Conservation (phyloP, 2,329 filamentous ascomycete genomes). For the Colletotrichum aenigma region DNA sequence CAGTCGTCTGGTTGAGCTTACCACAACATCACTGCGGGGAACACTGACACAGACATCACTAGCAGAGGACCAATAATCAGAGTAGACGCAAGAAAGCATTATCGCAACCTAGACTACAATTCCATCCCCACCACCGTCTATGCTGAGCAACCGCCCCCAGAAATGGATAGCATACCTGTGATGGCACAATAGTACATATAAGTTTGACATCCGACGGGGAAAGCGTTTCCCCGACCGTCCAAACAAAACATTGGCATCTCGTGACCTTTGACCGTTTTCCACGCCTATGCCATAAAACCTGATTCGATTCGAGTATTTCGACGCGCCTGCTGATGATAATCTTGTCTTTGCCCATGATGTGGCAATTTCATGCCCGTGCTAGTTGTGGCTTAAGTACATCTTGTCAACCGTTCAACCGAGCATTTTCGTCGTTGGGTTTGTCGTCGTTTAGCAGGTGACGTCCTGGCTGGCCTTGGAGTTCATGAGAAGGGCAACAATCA, state of each 20-base stretch:
- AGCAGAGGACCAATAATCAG: neutral
- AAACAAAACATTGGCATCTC: constrained; percentile 21
- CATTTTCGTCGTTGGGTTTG: constrained; percentile 21
- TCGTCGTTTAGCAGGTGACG: constrained; percentile 59
- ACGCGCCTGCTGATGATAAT: constrained; percentile 21
- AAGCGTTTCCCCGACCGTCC: constrained; percentile 23
- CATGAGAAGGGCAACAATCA: constrained; percentile 99
- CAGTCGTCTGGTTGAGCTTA: neutral
- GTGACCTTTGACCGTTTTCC: constrained; percentile 15
- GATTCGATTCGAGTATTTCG: constrained; percentile 24
- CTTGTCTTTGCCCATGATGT: constrained; percentile 24
- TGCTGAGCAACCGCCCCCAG: constrained; percentile 45
- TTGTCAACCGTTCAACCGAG: constrained; percentile 38
- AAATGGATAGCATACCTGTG: constrained; percentile 41
- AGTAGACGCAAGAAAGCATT: constrained; percentile 23
- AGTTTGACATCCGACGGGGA: constrained; percentile 29
- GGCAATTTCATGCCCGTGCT: constrained; percentile 20
- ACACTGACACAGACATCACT: neutral
- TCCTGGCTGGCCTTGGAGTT: constrained; percentile 86
- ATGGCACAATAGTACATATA: constrained; percentile 58
- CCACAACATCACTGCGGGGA: neutral
- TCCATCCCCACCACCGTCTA: constrained; percentile 48
- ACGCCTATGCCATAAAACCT: constrained; percentile 24
- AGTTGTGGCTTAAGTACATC: constrained; percentile 31
- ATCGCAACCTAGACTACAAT: constrained; percentile 46